Conservation (phyloP, 495 filamentous ascomycete genomes). For the Neurospora intermedia region DNA sequence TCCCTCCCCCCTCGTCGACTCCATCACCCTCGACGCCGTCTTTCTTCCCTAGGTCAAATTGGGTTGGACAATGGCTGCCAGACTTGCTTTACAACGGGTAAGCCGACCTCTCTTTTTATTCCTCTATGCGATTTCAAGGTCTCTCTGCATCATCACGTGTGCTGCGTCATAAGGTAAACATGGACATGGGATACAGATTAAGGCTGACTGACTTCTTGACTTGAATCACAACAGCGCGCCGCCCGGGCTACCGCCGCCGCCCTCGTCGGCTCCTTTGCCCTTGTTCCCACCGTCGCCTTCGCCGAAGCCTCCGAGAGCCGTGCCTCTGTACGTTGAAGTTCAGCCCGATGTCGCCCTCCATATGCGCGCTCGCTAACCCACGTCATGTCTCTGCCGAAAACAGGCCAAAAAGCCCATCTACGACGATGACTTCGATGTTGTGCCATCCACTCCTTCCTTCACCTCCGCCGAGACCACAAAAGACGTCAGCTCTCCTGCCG, state of each 20-base stretch:
- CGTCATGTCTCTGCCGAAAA: background rate
- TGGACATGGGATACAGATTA: background rate
- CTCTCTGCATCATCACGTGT: background rate
- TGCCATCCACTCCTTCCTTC: slow-evolving; percentile 19
- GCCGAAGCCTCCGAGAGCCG: slow-evolving; percentile 34
- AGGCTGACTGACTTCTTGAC: slow-evolving; percentile 1
- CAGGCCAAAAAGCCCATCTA: slow-evolving; percentile 77
- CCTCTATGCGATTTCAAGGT: background rate
- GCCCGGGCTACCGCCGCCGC: slow-evolving; percentile 38
- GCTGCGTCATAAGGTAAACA: background rate
- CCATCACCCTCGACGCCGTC: background rate
- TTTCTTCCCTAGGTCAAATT: slow-evolving; percentile 25
- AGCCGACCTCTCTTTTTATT: background rate
- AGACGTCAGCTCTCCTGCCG: slow-evolving; percentile 14
- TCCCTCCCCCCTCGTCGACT: background rate
- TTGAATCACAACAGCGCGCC: slow-evolving; percentile 20
- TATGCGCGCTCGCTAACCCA: slow-evolving; percentile 1
- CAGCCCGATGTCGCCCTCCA: background rate
- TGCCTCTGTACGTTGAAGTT: slow-evolving; percentile 18
- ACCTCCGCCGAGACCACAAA: slow-evolving; percentile 19
- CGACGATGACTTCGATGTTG: slow-evolving; percentile 57
- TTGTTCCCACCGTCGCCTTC: slow-evolving; percentile 34
- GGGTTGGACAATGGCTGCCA: slow-evolving; percentile 38
- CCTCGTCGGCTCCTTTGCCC: slow-evolving; percentile 33
- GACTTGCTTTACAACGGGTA: slow-evolving; percentile 42